Evolutionary conservation across 495 filamentous ascomycete genomes (phyloP), one percentile per base, ranked within the genome.

Genomic region (Podospora tetraspora): DNA sequence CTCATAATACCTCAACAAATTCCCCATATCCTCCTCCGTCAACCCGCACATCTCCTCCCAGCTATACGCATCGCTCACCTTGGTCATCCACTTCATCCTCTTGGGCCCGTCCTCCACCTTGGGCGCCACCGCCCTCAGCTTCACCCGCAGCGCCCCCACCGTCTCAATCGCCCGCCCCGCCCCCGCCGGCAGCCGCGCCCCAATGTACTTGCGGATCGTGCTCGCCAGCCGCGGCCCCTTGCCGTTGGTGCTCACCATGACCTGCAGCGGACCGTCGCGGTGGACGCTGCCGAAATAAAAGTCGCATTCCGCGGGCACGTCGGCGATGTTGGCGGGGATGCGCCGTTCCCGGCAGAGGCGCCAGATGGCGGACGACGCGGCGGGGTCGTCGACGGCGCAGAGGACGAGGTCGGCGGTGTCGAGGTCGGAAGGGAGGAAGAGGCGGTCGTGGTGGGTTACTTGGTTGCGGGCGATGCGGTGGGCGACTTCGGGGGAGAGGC

Each of bases 171-270:
- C 94, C 22, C 87, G 85, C 1, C 95, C 95, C 37, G 90, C 87
- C 69, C 94, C 90, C 5, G 75, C 71, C 0, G 96, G 95, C 66
- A 99, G 78, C 34, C 81, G 84, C 24, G 81, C 84, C 16, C 92
- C 94, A 70, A 99, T 97, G 76, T 90, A 87, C 78, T 90, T 86
- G 61, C 96, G 81, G 52, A 99, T 89, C 65, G 94, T 88, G 69
- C 90, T 94, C 13, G 95, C 95, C 66, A 98, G 77, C 79, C 94
- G 90, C 1, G 95, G 95, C 0, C 95, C 95, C 75, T 97, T 98
- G 9, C 95, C 95, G 77, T 98, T 98, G 12, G 95, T 99, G 77
- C 90, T 93, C 61, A 99, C 93, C 95, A 99, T 99, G 69, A 99
- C 87, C 83, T 99, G 95, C 69, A 99, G 78, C 11, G 95, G 96